Base-by-base conservation (phyloP, 1,284 basidiomycete genomes). In the Hemileia vastatrix region DNA sequence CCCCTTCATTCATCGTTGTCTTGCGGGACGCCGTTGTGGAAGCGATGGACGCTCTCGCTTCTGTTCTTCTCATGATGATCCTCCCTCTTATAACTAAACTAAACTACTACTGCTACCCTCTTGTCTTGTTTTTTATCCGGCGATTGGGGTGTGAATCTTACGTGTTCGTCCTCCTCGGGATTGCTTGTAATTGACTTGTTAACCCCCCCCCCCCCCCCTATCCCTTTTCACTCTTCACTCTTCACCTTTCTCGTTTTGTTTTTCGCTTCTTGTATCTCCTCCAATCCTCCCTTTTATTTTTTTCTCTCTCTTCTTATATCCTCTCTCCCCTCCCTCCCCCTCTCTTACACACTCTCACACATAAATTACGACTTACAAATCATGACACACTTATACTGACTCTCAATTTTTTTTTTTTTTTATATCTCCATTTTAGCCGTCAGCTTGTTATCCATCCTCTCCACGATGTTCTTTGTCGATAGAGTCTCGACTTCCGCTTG, bases 321-420 rank as follows among this genome's bases (percentile, higher is more conserved):
- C 2, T 54, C 43, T 23, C 47, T 36, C 32, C 54, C 40, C 54
- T 56, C 54, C 2, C 43, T 44, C 19, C 40, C 54, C 43, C 13
- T 24, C 4, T 45, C 24, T 18, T 15, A 24, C 15, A 45, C 43
- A 1, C 6, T 45, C 15, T 19, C 43, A 11, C 4, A 47, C 21
- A 5, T 6, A 6, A 18, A 4, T 47, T n/a, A 18, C 44, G 21
- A 47, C 44, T 47, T n/a, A 47, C 24, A 24, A 8, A 24, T 27
- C 4, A 27, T 23, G 24, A 8, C n/a, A 6, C 19, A 51, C 19
- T 15, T 27, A 24, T 5, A 24, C 49, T 5, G 9, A 6, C 21
- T 27, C 49, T 23, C 13, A 24, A 51, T 27, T 43, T 2, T 11
- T n/a, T 43, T n/a, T 11, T 19, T 27, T 51, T 13, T 27, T 27